Conservation (phyloP, 2,329 filamentous ascomycete genomes). For the Neonectria faginata region DNA sequence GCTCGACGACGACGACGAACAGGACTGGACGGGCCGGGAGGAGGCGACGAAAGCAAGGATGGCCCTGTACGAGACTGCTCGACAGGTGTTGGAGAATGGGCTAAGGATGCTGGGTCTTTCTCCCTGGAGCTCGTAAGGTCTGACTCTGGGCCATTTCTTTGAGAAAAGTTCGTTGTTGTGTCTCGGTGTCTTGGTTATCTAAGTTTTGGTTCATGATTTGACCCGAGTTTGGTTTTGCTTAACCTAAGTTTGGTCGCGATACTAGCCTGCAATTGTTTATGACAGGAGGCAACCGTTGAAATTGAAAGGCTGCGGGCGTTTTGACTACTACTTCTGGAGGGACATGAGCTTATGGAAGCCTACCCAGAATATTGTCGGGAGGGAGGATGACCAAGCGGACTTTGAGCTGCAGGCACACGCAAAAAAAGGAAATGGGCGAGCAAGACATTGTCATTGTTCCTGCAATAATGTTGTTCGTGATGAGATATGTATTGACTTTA, state of each 20-base stretch:
- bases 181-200: background rate
- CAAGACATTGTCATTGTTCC: background rate
- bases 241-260: background rate
- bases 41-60: slow-evolving; percentile 67
- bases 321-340: background rate
- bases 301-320: background rate
- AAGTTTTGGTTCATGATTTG: background rate
- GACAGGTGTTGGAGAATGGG: slow-evolving; percentile 45
- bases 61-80: slow-evolving; percentile 64
- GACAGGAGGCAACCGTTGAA: background rate
- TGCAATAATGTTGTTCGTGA: background rate
- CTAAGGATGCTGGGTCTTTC: slow-evolving; percentile 55
- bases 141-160: background rate
- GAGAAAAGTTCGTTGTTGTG: background rate
- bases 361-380: slow-evolving; percentile 6
- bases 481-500: background rate
- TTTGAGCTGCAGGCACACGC: background rate
- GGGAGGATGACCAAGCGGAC: background rate
- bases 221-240: background rate
- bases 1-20: slow-evolving; percentile 65
- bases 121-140: slow-evolving; percentile 27
- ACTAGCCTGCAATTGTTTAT: background rate
- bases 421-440: background rate
- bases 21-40: slow-evolving; percentile 52
- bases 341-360: background rate